These are phyloP conservation scores for Vicia faba DNA, from an alignment of 306 rosid species.

Conservation along the genomic window DNA sequence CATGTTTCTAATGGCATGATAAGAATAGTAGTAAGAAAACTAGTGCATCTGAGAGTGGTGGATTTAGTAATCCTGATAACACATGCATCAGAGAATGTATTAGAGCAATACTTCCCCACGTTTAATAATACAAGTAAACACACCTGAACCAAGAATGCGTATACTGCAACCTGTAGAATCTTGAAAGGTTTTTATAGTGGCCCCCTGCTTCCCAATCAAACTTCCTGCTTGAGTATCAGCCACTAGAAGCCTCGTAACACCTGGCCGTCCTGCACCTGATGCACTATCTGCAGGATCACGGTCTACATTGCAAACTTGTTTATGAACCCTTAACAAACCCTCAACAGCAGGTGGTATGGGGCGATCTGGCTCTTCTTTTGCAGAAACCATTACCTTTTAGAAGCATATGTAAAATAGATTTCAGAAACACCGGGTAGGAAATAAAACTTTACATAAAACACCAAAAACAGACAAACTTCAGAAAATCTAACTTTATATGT, in stretches of 20 bases:
- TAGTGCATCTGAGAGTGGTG: neutral
- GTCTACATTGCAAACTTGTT: conserved; percentile 50
- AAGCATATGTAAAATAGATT: conserved; percentile 21
- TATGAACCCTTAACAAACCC: conserved; percentile 64
- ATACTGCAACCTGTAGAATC: conserved; percentile 58
- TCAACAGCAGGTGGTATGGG: conserved; percentile 58
- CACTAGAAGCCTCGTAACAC: conserved; percentile 55
- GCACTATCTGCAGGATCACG: conserved; percentile 46
- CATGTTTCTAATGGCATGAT: conserved; percentile 13
- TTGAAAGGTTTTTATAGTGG: conserved; percentile 57
- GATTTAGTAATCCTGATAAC: conserved; percentile 13
- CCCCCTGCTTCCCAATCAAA: conserved; percentile 62
- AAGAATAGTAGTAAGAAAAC: conserved; percentile 25
- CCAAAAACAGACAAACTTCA: conserved; percentile 21
- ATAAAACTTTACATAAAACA: neutral
- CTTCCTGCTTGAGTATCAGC: conserved; percentile 70
- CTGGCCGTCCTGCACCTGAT: conserved; percentile 40
- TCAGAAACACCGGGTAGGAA: conserved; percentile 29
- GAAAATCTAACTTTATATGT: conserved; percentile 20
- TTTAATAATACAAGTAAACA: conserved; percentile 22
- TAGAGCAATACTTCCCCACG: neutral
- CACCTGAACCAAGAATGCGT: conserved; percentile 60
- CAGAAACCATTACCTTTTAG: conserved; percentile 63
- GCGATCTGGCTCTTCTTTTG: conserved; percentile 62
- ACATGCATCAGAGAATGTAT: neutral